These are phyloP conservation scores for Lichtheimia corymbifera DNA, from an alignment of 371 early-diverging fungal genomes.

Conservation along the genomic window DNA sequence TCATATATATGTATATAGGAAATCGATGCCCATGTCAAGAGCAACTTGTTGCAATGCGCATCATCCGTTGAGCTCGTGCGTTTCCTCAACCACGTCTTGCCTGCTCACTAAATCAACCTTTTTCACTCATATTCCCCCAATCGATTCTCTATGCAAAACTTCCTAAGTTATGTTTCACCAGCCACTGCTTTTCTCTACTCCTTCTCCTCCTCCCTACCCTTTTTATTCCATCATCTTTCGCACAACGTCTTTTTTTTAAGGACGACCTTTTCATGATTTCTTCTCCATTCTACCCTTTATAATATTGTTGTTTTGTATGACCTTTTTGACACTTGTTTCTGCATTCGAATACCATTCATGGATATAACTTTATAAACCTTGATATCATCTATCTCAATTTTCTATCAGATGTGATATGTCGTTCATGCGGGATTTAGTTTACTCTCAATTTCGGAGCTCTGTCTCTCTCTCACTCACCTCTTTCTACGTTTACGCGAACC, in stretches of 20 bases:
- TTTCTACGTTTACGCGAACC: background rate
- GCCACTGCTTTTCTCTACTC: background rate
- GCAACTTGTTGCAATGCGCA: conserved; percentile 22
- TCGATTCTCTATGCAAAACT: background rate
- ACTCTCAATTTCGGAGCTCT: too few species aligned
- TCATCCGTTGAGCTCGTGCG: conserved; percentile 21
- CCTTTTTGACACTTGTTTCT: too few species aligned
- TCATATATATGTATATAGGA: conserved; percentile 12
- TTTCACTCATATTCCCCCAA: background rate
- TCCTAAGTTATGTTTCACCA: background rate
- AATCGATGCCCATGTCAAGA: conserved; percentile 33
- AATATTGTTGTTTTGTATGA: too few species aligned
- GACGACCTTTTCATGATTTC: background rate
- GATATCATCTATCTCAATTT: too few species aligned
- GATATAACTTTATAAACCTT: too few species aligned
- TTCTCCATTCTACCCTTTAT: too few species aligned
- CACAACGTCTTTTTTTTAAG: background rate
- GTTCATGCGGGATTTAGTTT: too few species aligned
- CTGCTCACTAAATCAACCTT: conserved; percentile 7
- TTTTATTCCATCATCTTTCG: conserved; percentile 1
- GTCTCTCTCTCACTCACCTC: background rate
- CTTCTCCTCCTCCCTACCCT: background rate
- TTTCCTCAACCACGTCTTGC: conserved; percentile 26
- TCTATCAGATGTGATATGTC: too few species aligned
- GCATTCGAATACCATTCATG: too few species aligned